Base-by-base conservation (phyloP, 2,329 filamentous ascomycete genomes). In the Aureobasidium sp. region DNA sequence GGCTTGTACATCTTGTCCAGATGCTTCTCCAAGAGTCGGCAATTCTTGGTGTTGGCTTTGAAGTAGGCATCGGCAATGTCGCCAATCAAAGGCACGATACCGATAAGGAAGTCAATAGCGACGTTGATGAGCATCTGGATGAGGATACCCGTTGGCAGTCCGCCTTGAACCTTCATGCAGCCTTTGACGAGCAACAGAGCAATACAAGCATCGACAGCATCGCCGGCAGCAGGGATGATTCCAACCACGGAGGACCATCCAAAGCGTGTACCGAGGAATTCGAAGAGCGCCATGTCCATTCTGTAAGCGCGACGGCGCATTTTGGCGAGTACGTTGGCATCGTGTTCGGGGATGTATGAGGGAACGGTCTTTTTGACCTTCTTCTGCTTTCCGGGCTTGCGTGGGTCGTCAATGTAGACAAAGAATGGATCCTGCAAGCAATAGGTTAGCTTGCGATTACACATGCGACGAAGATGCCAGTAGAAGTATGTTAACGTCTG, bases 231-330 rank as follows among this genome's bases (percentile, higher is more conserved):
- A 67, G 94, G 94, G 60, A 97, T 75, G 8, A 97, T 72, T 14
- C 87, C 94, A 68, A 97, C 90, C 62, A 96, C 83, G 68, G 87
- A 89, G 57, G 89, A 85, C 91, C 91, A 97, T 60, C 94, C 94
- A 71, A 97, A 92, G 62, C 87, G 84, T 63, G 96, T 82, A 47
- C 91, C 91, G 66, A 88, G 84, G 70, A 90, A 84, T 70, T 84
- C 91, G 78, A 93, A 95, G 6, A 96, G 82, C 61, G 83, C 84
- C 79, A 91, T 88, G 74, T 97, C 94, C 30, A 97, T 83, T 41
- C 85, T 82, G 75, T 96, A 96, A 37, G 94, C 91, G 62, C 88
- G 83, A 68, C 88, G 84, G 74, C 96, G 93, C 68, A 96, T 90
- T 68, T 88, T 88, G 68, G 88, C 95, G 65, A 97, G 85, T 67